Percentiles rank a stretch among this genome's conserved stretches.
Conservation (phyloP, 495 filamentous ascomycete genomes). For the Penicillium pancosmium region DNA sequence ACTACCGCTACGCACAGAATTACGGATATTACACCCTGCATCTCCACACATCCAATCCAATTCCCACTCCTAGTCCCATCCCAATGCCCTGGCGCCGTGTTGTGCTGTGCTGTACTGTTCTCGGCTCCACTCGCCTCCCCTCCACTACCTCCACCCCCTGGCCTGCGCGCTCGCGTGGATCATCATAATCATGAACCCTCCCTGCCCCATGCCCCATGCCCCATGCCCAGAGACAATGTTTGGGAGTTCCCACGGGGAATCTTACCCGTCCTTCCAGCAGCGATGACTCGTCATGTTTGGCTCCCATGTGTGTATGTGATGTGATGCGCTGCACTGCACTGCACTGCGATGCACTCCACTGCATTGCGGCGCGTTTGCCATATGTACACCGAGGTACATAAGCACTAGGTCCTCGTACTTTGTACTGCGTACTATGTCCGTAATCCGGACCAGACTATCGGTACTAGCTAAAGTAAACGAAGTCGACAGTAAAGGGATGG, state of each 20-base stretch:
- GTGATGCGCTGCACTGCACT: neutral
- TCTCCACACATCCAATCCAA: neutral
- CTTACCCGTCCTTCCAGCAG: neutral
- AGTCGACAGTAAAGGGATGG: too few relatives aligned
- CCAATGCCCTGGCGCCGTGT: neutral
- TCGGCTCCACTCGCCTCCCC: neutral
- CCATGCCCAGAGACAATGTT: neutral
- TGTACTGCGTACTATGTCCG: too few relatives aligned
- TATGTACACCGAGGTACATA: too few relatives aligned
- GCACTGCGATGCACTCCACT: too few relatives aligned
- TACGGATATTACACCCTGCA: too few relatives aligned
- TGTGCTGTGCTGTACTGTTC: neutral
- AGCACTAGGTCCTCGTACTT: too few relatives aligned
- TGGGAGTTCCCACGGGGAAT: constrained; percentile 1
- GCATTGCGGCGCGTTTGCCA: too few relatives aligned
- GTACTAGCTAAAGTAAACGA: too few relatives aligned
- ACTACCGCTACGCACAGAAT: neutral
- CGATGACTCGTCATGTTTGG: neutral
- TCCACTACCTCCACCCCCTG: neutral
- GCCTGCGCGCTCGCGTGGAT: neutral
- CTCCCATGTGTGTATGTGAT: neutral
- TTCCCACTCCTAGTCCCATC: neutral
- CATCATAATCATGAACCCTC: too few relatives aligned
- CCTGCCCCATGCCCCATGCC: neutral
- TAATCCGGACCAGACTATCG: too few relatives aligned